Evolutionary conservation across 148 eudicot species (phyloP), one percentile per base, ranked within the genome.

Genomic region (Fagopyrum homotropicum): DNA sequence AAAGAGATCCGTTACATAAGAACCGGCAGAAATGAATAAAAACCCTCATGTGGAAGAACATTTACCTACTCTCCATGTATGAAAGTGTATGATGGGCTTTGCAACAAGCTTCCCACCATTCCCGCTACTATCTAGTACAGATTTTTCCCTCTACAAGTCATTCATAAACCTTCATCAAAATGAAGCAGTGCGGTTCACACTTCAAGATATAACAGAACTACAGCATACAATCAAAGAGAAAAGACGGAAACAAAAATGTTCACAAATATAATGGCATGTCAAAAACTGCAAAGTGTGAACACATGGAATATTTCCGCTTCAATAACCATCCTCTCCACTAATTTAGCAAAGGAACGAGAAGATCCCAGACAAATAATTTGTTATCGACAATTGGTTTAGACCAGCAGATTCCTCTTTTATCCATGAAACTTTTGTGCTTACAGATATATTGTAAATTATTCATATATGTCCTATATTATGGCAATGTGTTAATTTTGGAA

Each of bases 11-110:
- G 52, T 78, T 43, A 49, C 54, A 82, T 44, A 29, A 46, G 74
- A 79, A 51, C 72, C 56, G 49, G 16, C 69, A 49, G 44, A 77
- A 78, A 22, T 44, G 78, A 81, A 77, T 73, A 40, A 75, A 63
- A 35, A 35, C 40, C 75, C 75, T 55, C 69, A 60, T 45, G 9
- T 60, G 45, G 19, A 49, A 8, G 17, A 49, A 73, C 69, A 17
- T 60, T 79, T 87, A 94, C 98, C 98, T 79, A 90, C 84, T 90
- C 98, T 92, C 98, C 98, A 94, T 15, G 92, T 82, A 72, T 91
- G 97, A 83, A 94, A 94, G 84, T 90, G 84, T 75, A 90, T 82
- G 45, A 94, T 87, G 66, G 98, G 96, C 88, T 89, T 94, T 77
- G 81, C 75, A 61, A 57, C 79, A 80, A 77, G 79, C 86, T 90